Evolutionary conservation across 1,284 basidiomycete genomes (phyloP), one percentile per base, ranked within the genome.

Genomic region (Apiotrichum domesticum): DNA sequence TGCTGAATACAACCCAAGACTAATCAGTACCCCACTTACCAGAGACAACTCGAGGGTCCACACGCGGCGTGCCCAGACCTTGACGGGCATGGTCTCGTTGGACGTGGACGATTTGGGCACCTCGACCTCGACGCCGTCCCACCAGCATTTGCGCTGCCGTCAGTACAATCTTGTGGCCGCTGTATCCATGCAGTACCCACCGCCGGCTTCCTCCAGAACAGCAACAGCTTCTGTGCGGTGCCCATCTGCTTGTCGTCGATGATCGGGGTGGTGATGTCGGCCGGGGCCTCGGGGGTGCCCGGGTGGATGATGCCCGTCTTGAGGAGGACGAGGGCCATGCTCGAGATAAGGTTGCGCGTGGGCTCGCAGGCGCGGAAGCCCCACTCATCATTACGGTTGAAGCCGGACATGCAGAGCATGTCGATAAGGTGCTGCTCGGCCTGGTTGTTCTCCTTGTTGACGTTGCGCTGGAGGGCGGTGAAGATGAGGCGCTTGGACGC

Each of bases 341-440:
- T 96, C 13, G 92, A 95, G 75, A 99, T 98, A 74, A 94, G 96
- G 71, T 94, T 98, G 55, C 95, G 85, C 45, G 86, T 87, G 1
- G 95, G 96, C 75, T 99, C 95, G 68, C 96, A 81, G 0, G 95
- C 90, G 50, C 95, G 86, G 80, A 90, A 98, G 13, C 96, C 95
- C 95, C 95, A 99, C 70, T 87, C 85, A 77, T 99, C 96, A 34
- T 95, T 87, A 35, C 94, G 86, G 73, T 94, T 85, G 74, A 99
- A 99, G 21, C 95, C 95, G 76, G 93, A 95, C 92, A 98, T 97
- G 79, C 96, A 98, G 55, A 99, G 82, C 95, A 99, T 99, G 79
- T 98, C 96, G 77, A 99, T 99, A 64, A 99, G 80, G 79, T 98
- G 95, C 79, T 98, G 95, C 77, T 99, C 95, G 14, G 95, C 95